Base-by-base conservation (phyloP, 306 rosid genomes). In the Cucumis cinereus region DNA sequence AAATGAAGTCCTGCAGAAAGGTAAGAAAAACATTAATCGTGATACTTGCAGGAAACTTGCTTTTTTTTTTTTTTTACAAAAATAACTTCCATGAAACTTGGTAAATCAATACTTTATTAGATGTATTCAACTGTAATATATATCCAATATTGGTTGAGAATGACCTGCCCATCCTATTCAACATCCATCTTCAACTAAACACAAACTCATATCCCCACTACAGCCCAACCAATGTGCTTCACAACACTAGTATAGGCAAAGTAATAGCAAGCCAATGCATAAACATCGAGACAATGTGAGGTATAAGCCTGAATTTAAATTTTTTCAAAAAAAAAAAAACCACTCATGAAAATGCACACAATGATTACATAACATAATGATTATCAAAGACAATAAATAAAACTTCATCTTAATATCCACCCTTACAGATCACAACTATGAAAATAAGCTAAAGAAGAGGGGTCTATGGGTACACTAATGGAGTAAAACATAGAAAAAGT, bases 1-100 rank as follows among this genome's bases (percentile, higher is more conserved):
- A 55, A 38, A 57, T 12, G 35, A 35, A 30, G 52, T 35, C 77
- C 77, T 74, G 77, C 35, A 40, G 60, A 74, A 55, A 33, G 77
- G 64, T 53, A 55, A 19, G 50, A 74, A 19, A 55, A 74, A 38
- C 23, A 23, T 14, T 47, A 7, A 47, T 70, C 17, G 9, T 7
- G n/a, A 68, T 41, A 43, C 22, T 23, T 22, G 56, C 17, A 15
- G 1, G n/a, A 68, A 68, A 38, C 30, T 38, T n/a, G 41, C 38
- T 38, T 45, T 45, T 45, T 45, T 43, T 43, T 10, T 10, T 12
- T 45, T 45, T 40, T 40, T 1, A 45, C 16, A 45, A 12, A 11
- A 2, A 45, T 15, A 3, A 45, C n/a, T 22, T 20, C 35, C 57
- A 7, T 26, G 30, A 45, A 69, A 22, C 35, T 20, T 41, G 47